Conservation (phyloP, 345 rosid species). For the Populus deltoides region DNA sequence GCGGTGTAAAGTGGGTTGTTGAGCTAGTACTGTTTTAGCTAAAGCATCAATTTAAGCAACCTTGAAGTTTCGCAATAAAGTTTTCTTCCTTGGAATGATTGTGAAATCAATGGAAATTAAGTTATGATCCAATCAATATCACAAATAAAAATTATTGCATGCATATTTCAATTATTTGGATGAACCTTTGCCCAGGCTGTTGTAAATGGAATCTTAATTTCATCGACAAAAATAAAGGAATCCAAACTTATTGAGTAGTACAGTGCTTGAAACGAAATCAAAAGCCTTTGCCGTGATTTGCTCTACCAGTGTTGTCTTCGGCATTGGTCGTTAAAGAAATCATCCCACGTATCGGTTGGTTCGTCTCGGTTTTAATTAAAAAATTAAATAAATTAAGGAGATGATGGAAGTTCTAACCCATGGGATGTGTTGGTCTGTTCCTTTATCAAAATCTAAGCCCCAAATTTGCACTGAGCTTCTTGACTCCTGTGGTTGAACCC, state of each 20-base stretch:
- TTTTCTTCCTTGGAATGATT: background rate
- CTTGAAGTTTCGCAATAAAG: background rate
- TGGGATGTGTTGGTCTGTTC: conserved; percentile 14
- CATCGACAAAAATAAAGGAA: background rate
- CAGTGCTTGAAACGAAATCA: no score
- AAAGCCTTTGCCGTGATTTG: no score
- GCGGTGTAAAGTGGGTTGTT: no score
- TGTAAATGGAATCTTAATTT: background rate
- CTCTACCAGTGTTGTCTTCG: no score
- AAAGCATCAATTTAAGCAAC: background rate
- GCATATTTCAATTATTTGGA: no score
- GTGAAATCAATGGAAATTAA: background rate
- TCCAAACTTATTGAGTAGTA: background rate
- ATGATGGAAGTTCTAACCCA: background rate
- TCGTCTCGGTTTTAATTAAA: no score
- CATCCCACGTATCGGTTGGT: no score
- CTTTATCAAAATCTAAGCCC: background rate
- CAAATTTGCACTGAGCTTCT: background rate
- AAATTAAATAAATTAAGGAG: no score
- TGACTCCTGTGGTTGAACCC: background rate
- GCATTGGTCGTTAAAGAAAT: no score
- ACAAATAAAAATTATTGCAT: no score
- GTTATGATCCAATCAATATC: no score
- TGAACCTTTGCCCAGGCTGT: no score
- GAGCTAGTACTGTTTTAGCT: background rate